Conservation (phyloP, 768 basidiomycete genomes). For the Leccinum subgranulosum region DNA sequence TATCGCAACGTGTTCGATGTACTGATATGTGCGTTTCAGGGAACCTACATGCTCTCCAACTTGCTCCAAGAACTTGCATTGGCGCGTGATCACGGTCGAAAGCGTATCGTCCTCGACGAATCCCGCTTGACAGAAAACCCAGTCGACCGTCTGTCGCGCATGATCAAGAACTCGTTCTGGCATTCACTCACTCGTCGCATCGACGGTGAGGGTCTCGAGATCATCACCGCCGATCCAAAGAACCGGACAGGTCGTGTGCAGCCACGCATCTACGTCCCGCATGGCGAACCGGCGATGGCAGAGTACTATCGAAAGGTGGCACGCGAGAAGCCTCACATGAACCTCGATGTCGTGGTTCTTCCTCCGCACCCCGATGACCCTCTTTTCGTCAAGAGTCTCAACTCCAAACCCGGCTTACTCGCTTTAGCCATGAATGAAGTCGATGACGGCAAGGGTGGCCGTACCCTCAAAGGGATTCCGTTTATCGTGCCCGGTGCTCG, state of each 20-base stretch:
- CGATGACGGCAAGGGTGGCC: constrained; percentile 73
- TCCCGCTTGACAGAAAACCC: constrained; percentile 97
- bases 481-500: constrained; percentile 97
- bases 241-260: constrained; percentile 89
- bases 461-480: constrained; percentile 87
- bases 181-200: constrained; percentile 94
- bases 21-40: constrained; percentile 43
- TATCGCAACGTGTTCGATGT: constrained; percentile 1
- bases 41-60: constrained; percentile 99
- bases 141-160: constrained; percentile 91
- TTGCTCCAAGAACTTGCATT: constrained; percentile 97
- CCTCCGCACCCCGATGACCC: constrained; percentile 87
- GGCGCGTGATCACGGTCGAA: constrained; percentile 90
- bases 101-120: constrained; percentile 98
- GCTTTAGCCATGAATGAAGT: constrained; percentile 95
- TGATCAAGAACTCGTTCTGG: constrained; percentile 99
- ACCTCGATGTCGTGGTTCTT: constrained; percentile 87
- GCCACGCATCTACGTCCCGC: constrained; percentile 92
- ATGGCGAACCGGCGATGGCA: constrained; percentile 90
- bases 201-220: constrained; percentile 95
- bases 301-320: constrained; percentile 94
- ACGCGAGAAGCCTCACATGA: constrained; percentile 88
- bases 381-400: constrained; percentile 85
- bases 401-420: constrained; percentile 90
- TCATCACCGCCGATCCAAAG: constrained; percentile 97